Evolutionary conservation across 345 rosid species (phyloP).

Genomic region (Isatis tinctoria): DNA sequence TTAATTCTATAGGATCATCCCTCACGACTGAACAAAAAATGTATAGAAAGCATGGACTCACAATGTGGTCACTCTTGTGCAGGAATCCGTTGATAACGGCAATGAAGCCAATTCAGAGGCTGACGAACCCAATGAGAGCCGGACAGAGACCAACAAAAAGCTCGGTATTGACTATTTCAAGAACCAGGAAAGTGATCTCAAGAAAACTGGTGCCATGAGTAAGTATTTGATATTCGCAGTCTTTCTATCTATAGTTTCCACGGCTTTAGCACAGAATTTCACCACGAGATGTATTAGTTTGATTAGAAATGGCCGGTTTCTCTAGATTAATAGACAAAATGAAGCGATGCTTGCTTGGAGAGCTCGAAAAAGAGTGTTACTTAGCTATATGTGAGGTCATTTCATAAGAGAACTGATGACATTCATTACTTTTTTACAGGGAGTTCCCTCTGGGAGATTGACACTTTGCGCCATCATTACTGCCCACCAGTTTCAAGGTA

Average conservation of each 20-base stretch:
- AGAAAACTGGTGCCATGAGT: conserved; percentile 77
- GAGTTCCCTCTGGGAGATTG: conserved; percentile 96
- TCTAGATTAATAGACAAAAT: background rate
- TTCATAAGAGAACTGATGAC: background rate
- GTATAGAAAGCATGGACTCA: background rate
- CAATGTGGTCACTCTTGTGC: conserved; percentile 11
- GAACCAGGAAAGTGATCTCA: conserved; percentile 54
- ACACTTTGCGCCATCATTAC: conserved; percentile 78
- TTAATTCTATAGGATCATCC: background rate
- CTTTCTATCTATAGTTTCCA: background rate
- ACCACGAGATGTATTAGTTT: background rate
- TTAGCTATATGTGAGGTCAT: background rate
- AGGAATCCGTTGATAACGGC: conserved; percentile 49
- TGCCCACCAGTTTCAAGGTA: conserved; percentile 97
- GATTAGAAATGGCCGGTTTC: background rate
- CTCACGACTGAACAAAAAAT: background rate
- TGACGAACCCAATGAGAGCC: conserved; percentile 35
- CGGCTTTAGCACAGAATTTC: background rate
- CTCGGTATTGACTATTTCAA: conserved; percentile 67
- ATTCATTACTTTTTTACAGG: conserved; percentile 39
- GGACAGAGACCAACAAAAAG: conserved; percentile 30
- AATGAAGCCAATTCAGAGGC: conserved; percentile 31
- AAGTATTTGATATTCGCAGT: conserved; percentile 27
- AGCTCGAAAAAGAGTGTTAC: background rate
- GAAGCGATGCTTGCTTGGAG: background rate